phyloP scores from a whole-genome alignment of 1,284 basidiomycete genomes.

The Psilocybe mexicana region DNA sequence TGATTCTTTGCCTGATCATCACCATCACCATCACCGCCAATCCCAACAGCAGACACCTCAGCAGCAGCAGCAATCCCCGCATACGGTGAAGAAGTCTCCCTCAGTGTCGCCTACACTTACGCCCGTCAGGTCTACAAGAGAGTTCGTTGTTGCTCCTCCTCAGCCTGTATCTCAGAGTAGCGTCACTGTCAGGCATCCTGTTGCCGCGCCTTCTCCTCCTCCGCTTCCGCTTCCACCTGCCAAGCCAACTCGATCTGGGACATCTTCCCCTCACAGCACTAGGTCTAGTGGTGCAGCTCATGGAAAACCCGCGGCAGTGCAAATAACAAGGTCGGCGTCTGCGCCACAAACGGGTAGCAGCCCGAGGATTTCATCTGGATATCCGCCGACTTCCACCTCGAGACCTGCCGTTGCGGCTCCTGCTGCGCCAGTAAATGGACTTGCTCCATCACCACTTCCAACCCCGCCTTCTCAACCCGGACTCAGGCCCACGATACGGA shows the following conservation, averaged over 20 bases:
- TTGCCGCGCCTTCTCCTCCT: neutral
- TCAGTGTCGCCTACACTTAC: slow-evolving; percentile 23
- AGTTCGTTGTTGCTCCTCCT: slow-evolving; percentile 19
- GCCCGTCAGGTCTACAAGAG: slow-evolving; percentile 23
- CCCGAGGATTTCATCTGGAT: neutral
- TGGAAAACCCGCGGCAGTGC: neutral
- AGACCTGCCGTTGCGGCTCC: neutral
- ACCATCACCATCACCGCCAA: slow-evolving; percentile 1
- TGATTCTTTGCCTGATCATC: slow-evolving; percentile 20
- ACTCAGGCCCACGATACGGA: slow-evolving; percentile 3
- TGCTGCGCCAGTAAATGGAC: neutral
- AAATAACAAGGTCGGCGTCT: neutral
- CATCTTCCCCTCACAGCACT: neutral
- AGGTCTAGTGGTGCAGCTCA: neutral
- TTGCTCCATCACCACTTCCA: too few relatives aligned
- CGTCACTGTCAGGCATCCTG: neutral
- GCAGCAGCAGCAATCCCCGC: neutral
- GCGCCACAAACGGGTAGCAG: neutral
- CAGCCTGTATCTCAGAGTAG: slow-evolving; percentile 1
- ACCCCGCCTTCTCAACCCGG: neutral
- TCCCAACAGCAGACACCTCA: too few relatives aligned
- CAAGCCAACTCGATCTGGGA: neutral
- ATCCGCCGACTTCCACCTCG: neutral
- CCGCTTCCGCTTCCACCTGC: neutral
- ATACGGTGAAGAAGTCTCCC: slow-evolving; percentile 14